Percentiles rank a stretch among this genome's conserved stretches.
phyloP scores from a whole-genome alignment of 768 basidiomycete genomes.

The Clathrus columnatus region DNA sequence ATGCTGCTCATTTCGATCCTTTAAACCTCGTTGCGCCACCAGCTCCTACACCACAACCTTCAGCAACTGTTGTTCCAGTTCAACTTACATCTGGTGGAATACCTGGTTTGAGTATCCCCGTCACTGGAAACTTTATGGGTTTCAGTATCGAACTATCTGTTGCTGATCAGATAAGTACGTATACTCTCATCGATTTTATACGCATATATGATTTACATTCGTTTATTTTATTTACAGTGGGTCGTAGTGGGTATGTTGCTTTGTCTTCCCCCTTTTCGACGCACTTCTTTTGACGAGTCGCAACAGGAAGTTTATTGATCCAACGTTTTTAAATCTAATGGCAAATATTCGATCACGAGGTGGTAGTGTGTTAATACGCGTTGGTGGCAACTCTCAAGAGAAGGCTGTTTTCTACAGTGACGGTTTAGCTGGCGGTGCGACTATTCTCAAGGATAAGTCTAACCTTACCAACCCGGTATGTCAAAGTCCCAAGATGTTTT shows the following conservation, averaged over 20 bases:
- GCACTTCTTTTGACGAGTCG: constrained; percentile 16
- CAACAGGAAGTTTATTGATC: constrained; percentile 23
- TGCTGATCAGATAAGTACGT: constrained; percentile 24
- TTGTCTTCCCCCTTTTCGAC: not conserved
- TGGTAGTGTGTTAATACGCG: constrained; percentile 30
- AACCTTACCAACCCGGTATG: constrained; percentile 12
- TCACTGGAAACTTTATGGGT: constrained; percentile 30
- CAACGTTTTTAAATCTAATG: constrained; percentile 40
- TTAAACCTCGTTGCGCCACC: no score
- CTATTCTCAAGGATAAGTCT: constrained; percentile 24
- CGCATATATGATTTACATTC: not conserved
- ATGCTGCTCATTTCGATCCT: no score
- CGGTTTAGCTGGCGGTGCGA: constrained; percentile 20
- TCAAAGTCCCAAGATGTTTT: not conserved
- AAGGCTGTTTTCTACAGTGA: constrained; percentile 22
- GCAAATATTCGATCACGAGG: constrained; percentile 36
- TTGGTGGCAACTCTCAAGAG: constrained; percentile 49
- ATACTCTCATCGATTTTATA: not conserved
- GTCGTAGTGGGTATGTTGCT: constrained; percentile 11
- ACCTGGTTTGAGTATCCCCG: constrained; percentile 20
- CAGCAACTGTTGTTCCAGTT: not conserved
- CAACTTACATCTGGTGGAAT: not conserved
- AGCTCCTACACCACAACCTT: no score
- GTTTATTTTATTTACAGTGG: constrained; percentile 9
- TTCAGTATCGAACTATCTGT: constrained; percentile 32